These are phyloP conservation scores for Spergularia marina DNA, from an alignment of 148 eudicot species.

Conservation along the genomic window DNA sequence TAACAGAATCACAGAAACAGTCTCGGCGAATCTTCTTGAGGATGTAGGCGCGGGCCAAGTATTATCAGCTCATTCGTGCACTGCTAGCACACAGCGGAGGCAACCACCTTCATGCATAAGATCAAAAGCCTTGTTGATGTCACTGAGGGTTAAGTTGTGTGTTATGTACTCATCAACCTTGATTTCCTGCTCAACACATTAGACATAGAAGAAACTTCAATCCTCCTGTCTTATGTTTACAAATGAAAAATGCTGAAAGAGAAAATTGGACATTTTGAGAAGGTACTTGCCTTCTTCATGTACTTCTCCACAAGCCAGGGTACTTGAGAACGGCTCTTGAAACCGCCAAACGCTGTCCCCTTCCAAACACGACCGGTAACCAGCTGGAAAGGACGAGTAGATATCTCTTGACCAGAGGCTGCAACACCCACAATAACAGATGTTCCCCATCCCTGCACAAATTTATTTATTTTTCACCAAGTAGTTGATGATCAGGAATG, in stretches of 20 bases:
- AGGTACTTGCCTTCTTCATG: constrained; percentile 68
- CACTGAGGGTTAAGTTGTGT: constrained; percentile 63
- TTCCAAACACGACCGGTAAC: constrained; percentile 99
- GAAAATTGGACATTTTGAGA: too few relatives aligned
- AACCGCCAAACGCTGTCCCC: constrained; percentile 98
- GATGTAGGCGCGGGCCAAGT: background rate
- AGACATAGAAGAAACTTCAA: background rate
- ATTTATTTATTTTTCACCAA: background rate
- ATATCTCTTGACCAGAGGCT: constrained; percentile 94
- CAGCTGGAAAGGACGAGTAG: constrained; percentile 95
- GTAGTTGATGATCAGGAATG: too few relatives aligned
- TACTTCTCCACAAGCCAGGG: constrained; percentile 99
- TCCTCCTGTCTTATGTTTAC: too few relatives aligned
- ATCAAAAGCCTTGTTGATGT: constrained; percentile 90
- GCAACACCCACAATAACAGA: constrained; percentile 99
- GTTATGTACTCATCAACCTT: constrained; percentile 98
- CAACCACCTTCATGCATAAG: constrained; percentile 87
- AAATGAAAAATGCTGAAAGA: background rate
- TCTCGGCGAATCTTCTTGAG: background rate
- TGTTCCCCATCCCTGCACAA: constrained; percentile 91
- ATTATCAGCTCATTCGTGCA: constrained; percentile 21
- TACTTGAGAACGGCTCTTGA: constrained; percentile 98
- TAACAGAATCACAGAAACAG: background rate
- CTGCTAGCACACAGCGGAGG: constrained; percentile 80
- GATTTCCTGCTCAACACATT: constrained; percentile 59